Conservation (phyloP, 768 basidiomycete genomes). For the Postia placenta region DNA sequence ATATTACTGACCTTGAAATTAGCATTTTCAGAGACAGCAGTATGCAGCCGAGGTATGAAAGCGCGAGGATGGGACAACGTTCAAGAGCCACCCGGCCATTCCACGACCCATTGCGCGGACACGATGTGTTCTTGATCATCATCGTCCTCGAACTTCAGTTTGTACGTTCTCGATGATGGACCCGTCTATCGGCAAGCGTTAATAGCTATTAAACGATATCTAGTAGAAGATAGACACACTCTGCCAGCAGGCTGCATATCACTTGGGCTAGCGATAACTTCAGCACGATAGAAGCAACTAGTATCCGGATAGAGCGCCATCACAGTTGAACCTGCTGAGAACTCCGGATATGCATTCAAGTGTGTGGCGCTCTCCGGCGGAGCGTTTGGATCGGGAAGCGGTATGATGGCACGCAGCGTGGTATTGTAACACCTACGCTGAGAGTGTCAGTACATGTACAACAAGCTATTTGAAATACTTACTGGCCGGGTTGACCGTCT, state of each 20-base stretch:
- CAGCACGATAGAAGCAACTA: slow-evolving; percentile 85
- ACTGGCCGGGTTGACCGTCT: slow-evolving; percentile 64
- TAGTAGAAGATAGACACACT: slow-evolving; percentile 30
- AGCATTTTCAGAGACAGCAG: neutral
- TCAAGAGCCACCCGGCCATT: slow-evolving; percentile 47
- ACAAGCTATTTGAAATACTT: slow-evolving; percentile 19
- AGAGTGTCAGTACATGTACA: neutral
- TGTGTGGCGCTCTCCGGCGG: slow-evolving; percentile 53
- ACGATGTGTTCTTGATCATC: slow-evolving; percentile 79
- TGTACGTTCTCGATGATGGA: slow-evolving; percentile 37
- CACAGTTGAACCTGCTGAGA: slow-evolving; percentile 64
- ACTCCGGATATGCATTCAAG: slow-evolving; percentile 65
- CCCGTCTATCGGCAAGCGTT: slow-evolving; percentile 9
- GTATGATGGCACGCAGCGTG: slow-evolving; percentile 65
- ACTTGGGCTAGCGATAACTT: slow-evolving; percentile 66
- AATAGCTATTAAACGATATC: slow-evolving; percentile 7
- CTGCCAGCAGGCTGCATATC: slow-evolving; percentile 32
- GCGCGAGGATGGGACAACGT: neutral
- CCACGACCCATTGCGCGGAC: slow-evolving; percentile 75
- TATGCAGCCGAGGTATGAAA: neutral
- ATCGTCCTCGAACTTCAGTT: slow-evolving; percentile 85
- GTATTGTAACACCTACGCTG: slow-evolving; percentile 57
- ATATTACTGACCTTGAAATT: too few relatives aligned
- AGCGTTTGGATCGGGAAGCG: slow-evolving; percentile 70
- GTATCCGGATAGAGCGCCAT: slow-evolving; percentile 90